Base-by-base conservation (phyloP, 345 rosid species). In the Cochlearia excelsa region DNA sequence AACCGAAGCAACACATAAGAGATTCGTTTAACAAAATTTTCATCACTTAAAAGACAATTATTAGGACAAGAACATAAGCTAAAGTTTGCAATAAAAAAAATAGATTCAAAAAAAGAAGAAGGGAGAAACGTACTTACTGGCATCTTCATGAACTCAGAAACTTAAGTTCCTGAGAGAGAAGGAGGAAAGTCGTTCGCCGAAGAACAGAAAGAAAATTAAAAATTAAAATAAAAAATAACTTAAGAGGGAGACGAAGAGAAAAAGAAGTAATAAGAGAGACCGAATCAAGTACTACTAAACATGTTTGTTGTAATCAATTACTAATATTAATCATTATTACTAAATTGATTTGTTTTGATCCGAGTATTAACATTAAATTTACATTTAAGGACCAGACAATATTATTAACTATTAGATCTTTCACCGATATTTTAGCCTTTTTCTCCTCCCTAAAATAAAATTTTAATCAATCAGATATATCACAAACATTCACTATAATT, bases 51-150 rank as follows among this genome's bases (percentile, higher is more conserved):
- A 46, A 3, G 16, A 26, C 29, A n/a, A 59, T 40, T 46, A 52
- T 52, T 4, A 30, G 0, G 33, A 40, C 48, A 37, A 58, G 2
- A 30, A 16, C 3, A 6, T 30, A 7, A 16, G 35, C 16, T 10
- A 27, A 50, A 63, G 44, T 28, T 54, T 54, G 30, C 72, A 65
- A 9, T 31, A 44, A 7, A 35, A 35, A 1, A n/a, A 46, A 8
- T 16, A 16, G 23, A 16, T 16, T 16, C 72, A 65, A 9, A 37
- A 44, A 35, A 7, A 1, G 9, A 46, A 8, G 39, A 48, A 60
- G 53, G 65, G 73, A 68, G 79, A 75, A 81, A 88, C 98, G 88
- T 92, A 92, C 98, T 92, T 92, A 92, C 98, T 86, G 88, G 98
- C 95, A 88, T 84, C 95, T 84, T 86, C 95, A 74, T 84, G 77